Percentiles rank a stretch among this genome's conserved stretches.
Conservation (phyloP, 768 basidiomycete genomes). For the Pisolithus orientalis region DNA sequence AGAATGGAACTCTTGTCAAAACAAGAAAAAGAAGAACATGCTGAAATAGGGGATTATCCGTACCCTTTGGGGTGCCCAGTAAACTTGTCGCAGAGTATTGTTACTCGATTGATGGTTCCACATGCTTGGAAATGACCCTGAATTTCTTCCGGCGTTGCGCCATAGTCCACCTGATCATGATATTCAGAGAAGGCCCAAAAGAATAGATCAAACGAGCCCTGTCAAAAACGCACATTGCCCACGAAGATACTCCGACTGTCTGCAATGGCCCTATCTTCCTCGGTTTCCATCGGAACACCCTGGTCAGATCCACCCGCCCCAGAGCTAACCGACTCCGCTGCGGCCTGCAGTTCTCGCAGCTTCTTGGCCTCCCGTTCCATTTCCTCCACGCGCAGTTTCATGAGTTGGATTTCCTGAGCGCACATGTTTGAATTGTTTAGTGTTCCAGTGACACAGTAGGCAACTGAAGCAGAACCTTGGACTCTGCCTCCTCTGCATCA, state of each 20-base stretch:
- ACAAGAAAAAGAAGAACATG: conserved; percentile 2
- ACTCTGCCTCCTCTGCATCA: conserved; percentile 59
- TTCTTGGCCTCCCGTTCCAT: conserved; percentile 92
- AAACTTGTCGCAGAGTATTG: conserved; percentile 99
- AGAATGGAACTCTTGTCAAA: conserved; percentile 6
- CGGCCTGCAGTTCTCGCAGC: conserved; percentile 79
- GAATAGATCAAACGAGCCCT: conserved; percentile 1
- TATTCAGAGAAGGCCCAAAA: conserved; percentile 8
- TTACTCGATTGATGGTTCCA: conserved; percentile 97
- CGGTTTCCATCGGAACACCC: conserved; percentile 59
- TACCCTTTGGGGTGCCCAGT: conserved; percentile 99
- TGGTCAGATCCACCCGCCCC: conserved; percentile 42
- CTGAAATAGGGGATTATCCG: conserved; percentile 13
- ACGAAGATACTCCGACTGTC: conserved; percentile 90
- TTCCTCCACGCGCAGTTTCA: conserved; percentile 89
- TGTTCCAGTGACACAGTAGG: conserved; percentile 2
- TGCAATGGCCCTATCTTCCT: conserved; percentile 77
- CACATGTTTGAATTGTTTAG: conserved; percentile 13
- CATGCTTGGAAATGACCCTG: conserved; percentile 96
- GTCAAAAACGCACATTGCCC: conserved; percentile 73
- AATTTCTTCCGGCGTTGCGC: conserved; percentile 95
- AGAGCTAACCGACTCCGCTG: conserved; percentile 51
- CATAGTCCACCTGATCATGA: conserved; percentile 81
- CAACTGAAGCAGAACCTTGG: conserved; percentile 37
- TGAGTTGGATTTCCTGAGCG: conserved; percentile 75